Percentiles rank a stretch among this genome's conserved stretches.
Evolutionary conservation across 129 eudicot species (phyloP).

Genomic region (Gnaphalium uliginosum): DNA sequence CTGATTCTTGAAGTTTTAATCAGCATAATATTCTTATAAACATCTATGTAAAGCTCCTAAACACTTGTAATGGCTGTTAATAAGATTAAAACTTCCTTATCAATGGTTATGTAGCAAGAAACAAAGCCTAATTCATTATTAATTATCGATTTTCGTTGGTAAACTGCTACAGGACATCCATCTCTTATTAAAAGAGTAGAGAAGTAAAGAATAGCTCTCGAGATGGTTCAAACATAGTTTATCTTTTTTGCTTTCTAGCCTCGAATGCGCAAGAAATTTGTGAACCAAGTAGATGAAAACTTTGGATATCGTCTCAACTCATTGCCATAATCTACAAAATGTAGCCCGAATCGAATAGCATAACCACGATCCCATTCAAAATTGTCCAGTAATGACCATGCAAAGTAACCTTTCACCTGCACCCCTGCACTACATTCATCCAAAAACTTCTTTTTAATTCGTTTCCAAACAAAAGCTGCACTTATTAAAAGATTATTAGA

Average conservation of each 20-base stretch:
- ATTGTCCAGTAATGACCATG: constrained; percentile 59
- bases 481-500: not conserved
- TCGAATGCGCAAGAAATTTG: not conserved
- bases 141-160: constrained; percentile 1
- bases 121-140: constrained; percentile 10
- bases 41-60: too few relatives aligned
- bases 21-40: too few relatives aligned
- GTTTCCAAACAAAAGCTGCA: not conserved
- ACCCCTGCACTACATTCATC: constrained; percentile 47
- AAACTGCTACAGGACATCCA: constrained; percentile 16
- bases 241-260: constrained; percentile 17
- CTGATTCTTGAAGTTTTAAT: too few relatives aligned
- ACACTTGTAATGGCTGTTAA: not conserved
- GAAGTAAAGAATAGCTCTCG: constrained; percentile 17
- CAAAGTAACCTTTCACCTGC: constrained; percentile 55
- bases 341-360: constrained; percentile 54
- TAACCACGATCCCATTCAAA: constrained; percentile 62
- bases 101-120: constrained; percentile 14
- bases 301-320: constrained; percentile 45
- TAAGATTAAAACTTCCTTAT: constrained; percentile 9
- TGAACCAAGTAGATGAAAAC: constrained; percentile 36
- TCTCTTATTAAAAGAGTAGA: constrained; percentile 28
- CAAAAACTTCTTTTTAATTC: constrained; percentile 22
- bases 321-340: constrained; percentile 49
- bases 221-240: constrained; percentile 4